Percentiles rank a stretch among this genome's conserved stretches.
These are phyloP conservation scores for Massospora cicadina DNA, from an alignment of 371 early-diverging fungal genomes.

Conservation along the genomic window DNA sequence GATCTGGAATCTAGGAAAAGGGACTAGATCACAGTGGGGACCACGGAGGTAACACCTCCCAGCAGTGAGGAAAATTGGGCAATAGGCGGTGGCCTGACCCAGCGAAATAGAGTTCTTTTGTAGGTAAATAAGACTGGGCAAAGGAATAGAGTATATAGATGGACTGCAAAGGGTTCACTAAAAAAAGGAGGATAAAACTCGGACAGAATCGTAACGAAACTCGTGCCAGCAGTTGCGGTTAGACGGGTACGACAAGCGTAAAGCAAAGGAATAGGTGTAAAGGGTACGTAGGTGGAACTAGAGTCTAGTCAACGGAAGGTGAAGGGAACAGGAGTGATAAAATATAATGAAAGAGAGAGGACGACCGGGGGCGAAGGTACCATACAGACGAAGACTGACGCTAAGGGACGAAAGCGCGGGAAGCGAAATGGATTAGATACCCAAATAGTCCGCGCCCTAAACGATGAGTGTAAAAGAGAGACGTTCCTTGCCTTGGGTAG, in stretches of 20 bases:
- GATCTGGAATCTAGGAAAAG: neutral
- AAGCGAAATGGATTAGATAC: neutral
- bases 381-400: neutral
- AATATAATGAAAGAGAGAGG: neutral
- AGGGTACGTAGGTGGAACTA: neutral
- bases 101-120: neutral
- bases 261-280: neutral
- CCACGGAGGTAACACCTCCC: neutral
- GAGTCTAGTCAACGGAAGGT: neutral
- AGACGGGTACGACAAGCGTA: neutral
- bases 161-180: too few relatives aligned
- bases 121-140: neutral
- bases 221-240: neutral
- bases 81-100: neutral
- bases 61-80: neutral
- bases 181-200: too few relatives aligned
- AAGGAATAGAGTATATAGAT: neutral
- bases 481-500: too few relatives aligned
- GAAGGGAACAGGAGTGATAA: neutral
- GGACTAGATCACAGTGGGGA: neutral
- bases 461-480: neutral
- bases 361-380: neutral
- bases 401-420: neutral
- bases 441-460: neutral
- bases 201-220: neutral